A percentile compares a stretch with the other conserved stretches of the same genome.
Conservation (phyloP, 2,329 filamentous ascomycete species). For the Scedosporium dehoogii region DNA sequence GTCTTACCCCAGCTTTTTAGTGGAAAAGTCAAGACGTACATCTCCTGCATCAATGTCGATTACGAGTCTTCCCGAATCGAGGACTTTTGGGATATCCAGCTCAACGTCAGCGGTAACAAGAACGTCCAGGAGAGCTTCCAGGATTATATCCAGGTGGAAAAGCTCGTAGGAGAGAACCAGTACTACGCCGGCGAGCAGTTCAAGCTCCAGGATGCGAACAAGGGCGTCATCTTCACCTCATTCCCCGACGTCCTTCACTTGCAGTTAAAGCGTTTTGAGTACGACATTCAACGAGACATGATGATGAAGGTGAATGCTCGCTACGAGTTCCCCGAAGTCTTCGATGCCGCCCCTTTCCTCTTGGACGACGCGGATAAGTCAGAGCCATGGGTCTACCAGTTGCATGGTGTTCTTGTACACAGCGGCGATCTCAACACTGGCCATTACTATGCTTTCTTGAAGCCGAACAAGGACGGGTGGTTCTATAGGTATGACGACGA, state of each 20-base stretch:
- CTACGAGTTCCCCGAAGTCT: constrained; percentile 78
- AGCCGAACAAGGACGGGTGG: constrained; percentile 82
- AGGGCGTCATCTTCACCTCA: constrained; percentile 92
- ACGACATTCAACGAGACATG: constrained; percentile 88
- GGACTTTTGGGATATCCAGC: constrained; percentile 98
- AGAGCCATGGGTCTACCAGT: constrained; percentile 81
- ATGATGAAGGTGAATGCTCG: constrained; percentile 99
- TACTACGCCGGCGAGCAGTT: constrained; percentile 86
- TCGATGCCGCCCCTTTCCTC: constrained; percentile 79
- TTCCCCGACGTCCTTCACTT: constrained; percentile 92
- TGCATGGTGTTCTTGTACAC: constrained; percentile 93
- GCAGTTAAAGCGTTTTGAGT: constrained; percentile 95
- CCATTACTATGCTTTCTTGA: constrained; percentile 96
- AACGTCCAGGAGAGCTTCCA: constrained; percentile 89
- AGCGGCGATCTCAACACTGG: constrained; percentile 94
- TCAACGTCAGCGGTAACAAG: constrained; percentile 92
- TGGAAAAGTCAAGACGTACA: constrained; percentile 97
- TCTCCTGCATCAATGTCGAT: constrained; percentile 95
- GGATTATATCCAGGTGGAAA: constrained; percentile 94
- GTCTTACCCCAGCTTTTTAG: constrained; percentile 86
- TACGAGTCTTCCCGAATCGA: constrained; percentile 94
- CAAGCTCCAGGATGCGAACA: constrained; percentile 92
- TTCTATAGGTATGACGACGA: constrained; percentile 99
- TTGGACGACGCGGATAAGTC: constrained; percentile 78
- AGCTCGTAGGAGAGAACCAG: constrained; percentile 95